Conservation (phyloP, 2,329 filamentous ascomycete species). For the Chrysoporthe deuterocubensis region DNA sequence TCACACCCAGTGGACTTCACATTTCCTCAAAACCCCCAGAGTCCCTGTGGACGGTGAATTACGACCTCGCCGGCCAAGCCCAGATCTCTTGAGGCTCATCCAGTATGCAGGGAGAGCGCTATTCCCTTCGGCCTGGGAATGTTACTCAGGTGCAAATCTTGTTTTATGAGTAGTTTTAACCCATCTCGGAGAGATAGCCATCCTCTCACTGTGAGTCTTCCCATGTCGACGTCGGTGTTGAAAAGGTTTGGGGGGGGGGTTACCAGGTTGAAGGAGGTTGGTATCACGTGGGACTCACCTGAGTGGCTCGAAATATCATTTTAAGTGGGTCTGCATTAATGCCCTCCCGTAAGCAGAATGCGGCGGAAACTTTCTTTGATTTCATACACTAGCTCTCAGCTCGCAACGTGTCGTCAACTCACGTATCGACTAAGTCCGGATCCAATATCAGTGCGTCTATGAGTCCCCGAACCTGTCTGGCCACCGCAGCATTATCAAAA, state of each 20-base stretch:
- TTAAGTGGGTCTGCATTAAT: slow-evolving; percentile 1
- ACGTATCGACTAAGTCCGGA: neutral
- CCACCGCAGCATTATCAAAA: neutral
- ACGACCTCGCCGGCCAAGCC: neutral
- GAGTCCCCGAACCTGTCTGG: neutral
- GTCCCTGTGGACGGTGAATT: neutral
- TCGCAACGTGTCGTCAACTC: neutral
- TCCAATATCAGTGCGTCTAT: neutral
- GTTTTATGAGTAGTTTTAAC: too few relatives aligned
- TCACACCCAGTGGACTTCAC: too few relatives aligned
- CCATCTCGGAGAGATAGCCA: neutral
- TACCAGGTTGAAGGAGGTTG: neutral
- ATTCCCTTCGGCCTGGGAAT: neutral
- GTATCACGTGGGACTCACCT: neutral
- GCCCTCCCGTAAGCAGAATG: neutral
- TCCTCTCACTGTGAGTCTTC: neutral
- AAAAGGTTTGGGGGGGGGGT: neutral
- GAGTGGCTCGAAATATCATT: neutral
- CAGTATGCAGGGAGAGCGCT: neutral
- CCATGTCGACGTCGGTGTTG: neutral
- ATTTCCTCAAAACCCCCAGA: too few relatives aligned
- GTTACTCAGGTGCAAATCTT: neutral
- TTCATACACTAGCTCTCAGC: neutral
- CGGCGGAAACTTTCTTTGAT: neutral
- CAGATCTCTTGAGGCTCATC: neutral